Conservation (phyloP, 306 rosid species). For the Pueraria montana region DNA sequence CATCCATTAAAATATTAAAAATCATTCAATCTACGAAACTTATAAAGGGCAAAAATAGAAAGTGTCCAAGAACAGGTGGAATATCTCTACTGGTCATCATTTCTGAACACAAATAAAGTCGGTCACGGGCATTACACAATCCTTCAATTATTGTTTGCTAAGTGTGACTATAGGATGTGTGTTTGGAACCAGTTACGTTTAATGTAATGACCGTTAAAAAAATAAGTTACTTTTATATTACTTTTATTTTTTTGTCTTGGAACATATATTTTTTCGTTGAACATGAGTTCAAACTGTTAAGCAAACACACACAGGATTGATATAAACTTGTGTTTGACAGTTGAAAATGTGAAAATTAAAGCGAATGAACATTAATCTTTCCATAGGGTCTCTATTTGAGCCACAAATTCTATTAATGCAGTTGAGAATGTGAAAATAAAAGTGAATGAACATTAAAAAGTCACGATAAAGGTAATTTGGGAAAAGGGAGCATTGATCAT, state of each 20-base stretch:
- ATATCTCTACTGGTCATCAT: background rate
- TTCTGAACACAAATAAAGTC: background rate
- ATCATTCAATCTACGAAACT: background rate
- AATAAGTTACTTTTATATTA: no score
- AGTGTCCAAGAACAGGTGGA: background rate
- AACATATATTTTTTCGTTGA: no score
- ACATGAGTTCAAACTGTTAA: no score
- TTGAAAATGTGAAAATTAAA: background rate
- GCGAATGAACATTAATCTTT: background rate
- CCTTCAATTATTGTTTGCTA: background rate
- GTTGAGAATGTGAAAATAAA: background rate
- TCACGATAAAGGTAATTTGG: background rate
- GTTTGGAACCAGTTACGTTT: no score
- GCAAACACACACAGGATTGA: no score
- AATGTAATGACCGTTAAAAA: no score
- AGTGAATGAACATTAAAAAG: background rate
- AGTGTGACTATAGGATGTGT: no score
- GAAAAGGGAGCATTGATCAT: background rate
- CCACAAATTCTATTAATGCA: background rate
- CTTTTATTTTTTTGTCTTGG: no score
- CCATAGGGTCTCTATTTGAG: background rate
- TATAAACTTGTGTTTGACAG: background rate
- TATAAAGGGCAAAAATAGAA: no score
- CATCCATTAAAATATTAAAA: background rate
- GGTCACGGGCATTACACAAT: background rate